Evolutionary conservation across 306 rosid genomes (phyloP).

Genomic region (Vigna hirtella): DNA sequence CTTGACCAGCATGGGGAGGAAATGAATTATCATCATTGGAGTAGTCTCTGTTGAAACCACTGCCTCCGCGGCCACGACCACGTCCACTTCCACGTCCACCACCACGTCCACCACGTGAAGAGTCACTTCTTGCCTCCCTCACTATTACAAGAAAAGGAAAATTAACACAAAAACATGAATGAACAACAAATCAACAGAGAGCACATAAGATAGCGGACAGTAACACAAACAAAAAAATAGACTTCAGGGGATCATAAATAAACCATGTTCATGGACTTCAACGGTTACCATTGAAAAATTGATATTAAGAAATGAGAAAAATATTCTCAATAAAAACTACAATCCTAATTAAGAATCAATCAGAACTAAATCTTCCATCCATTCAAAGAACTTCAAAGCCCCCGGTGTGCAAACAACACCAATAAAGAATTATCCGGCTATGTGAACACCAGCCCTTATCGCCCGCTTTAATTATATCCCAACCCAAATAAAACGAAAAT

Average conservation of each 20-base stretch:
- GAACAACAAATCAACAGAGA: too few relatives aligned
- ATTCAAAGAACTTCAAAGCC: too few relatives aligned
- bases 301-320: neutral
- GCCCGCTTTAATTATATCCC: too few relatives aligned
- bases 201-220: too few relatives aligned
- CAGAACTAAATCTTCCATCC: neutral
- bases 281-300: neutral
- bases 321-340: neutral
- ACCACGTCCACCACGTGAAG: constrained; percentile 65
- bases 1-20: constrained; percentile 49
- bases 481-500: neutral
- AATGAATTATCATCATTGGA: constrained; percentile 52
- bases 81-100: constrained; percentile 53
- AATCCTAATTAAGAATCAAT: neutral
- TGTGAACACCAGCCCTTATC: too few relatives aligned
- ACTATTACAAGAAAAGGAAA: constrained; percentile 46
- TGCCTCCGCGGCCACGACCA: constrained; percentile 49
- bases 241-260: too few relatives aligned
- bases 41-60: constrained; percentile 48
- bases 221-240: too few relatives aligned
- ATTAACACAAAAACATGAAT: too few relatives aligned
- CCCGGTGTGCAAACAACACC: too few relatives aligned
- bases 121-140: constrained; percentile 70
- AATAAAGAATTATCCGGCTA: too few relatives aligned
- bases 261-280: too few relatives aligned